These are phyloP conservation scores for Amanita fuliginea DNA, from an alignment of 768 basidiomycete genomes.

Conservation along the genomic window DNA sequence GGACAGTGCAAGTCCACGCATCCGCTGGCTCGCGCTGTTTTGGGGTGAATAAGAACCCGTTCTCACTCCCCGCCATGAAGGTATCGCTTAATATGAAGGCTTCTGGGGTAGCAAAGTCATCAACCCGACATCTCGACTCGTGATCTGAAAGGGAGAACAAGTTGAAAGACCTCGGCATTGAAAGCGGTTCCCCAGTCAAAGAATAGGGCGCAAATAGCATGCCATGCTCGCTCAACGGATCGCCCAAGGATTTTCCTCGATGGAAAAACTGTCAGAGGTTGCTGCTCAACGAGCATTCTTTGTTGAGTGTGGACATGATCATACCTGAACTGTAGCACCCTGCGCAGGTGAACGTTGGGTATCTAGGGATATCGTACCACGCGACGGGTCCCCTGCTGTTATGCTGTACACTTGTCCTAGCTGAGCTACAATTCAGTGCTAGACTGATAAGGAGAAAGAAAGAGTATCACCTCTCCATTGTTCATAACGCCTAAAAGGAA, in stretches of 20 bases:
- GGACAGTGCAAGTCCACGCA: slow-evolving; percentile 3
- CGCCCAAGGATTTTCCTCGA: slow-evolving; percentile 16
- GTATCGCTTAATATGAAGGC: slow-evolving; percentile 14
- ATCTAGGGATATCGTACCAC: slow-evolving; percentile 55
- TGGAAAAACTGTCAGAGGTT: slow-evolving; percentile 27
- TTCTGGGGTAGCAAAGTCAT: neutral
- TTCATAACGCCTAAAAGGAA: slow-evolving; percentile 43
- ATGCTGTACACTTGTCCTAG: slow-evolving; percentile 41
- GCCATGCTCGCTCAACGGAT: slow-evolving; percentile 3
- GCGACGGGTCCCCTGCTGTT: slow-evolving; percentile 61
- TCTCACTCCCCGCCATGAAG: slow-evolving; percentile 44
- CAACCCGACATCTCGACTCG: neutral
- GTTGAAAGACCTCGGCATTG: slow-evolving; percentile 2
- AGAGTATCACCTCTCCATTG: slow-evolving; percentile 17
- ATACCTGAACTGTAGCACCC: slow-evolving; percentile 40
- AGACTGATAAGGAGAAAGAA: neutral
- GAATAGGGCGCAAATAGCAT: neutral
- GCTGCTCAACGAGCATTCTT: neutral
- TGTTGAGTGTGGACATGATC: slow-evolving; percentile 2
- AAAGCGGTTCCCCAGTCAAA: neutral
- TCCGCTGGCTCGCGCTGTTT: neutral
- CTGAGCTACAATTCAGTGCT: slow-evolving; percentile 16
- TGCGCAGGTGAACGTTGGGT: slow-evolving; percentile 35
- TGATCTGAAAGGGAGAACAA: slow-evolving; percentile 11
- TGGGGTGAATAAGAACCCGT: slow-evolving; percentile 31